phyloP scores from a whole-genome alignment of 768 basidiomycete species.

The Boletus speciosus region DNA sequence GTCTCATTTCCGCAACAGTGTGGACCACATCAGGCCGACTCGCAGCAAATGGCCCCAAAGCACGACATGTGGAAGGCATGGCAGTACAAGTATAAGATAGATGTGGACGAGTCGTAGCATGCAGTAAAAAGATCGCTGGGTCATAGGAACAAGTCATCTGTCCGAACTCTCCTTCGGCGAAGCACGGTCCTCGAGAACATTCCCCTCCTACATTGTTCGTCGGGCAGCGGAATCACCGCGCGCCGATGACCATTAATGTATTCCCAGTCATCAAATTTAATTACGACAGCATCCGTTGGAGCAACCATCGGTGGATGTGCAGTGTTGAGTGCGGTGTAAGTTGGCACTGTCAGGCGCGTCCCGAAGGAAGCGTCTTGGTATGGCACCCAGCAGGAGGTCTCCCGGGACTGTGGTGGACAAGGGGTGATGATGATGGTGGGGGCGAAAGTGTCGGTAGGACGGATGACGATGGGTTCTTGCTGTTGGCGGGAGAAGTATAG shows the following conservation, averaged over 20 bases:
- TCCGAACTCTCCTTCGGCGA: slow-evolving; percentile 1
- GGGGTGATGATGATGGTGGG: slow-evolving; percentile 54
- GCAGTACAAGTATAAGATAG: background rate
- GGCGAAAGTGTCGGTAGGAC: slow-evolving; percentile 33
- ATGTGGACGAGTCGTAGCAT: background rate
- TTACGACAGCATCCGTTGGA: slow-evolving; percentile 16
- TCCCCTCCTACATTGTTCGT: slow-evolving; percentile 44
- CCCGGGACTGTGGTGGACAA: slow-evolving; percentile 38
- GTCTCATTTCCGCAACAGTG: slow-evolving; percentile 12
- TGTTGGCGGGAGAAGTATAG: background rate
- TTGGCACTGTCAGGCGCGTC: slow-evolving; percentile 47
- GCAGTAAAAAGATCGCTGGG: background rate
- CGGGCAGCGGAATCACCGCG: slow-evolving; percentile 43
- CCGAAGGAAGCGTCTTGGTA: slow-evolving; percentile 55
- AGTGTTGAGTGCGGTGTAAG: slow-evolving; percentile 44
- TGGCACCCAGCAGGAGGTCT: slow-evolving; percentile 46
- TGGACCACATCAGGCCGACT: slow-evolving; percentile 5
- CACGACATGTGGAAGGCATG: background rate
- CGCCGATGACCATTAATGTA: slow-evolving; percentile 55
- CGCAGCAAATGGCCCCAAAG: background rate
- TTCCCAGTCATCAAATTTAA: slow-evolving; percentile 40
- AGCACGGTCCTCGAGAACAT: slow-evolving; percentile 36
- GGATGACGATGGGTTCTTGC: slow-evolving; percentile 30
- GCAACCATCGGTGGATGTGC: slow-evolving; percentile 43
- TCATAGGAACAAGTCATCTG: slow-evolving; percentile 1